Evolutionary conservation across 192 early-diverging fungal species (phyloP).

Genomic region (Coemansia biformis): DNA sequence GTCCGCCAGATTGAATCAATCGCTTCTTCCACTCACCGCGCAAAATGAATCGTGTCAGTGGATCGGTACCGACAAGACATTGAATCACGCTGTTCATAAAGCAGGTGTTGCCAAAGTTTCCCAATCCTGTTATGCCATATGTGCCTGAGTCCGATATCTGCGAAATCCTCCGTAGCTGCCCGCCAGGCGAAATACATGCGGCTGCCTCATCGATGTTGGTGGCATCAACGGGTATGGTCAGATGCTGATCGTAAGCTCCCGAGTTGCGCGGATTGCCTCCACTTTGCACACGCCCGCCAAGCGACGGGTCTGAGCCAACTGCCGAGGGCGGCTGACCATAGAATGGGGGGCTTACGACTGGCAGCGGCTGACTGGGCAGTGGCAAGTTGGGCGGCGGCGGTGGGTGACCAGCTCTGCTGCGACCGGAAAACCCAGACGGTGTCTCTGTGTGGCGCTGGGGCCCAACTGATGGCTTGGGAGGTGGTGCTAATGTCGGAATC

Average conservation of each 20-base stretch:
- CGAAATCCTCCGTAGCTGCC: conserved; percentile 3
- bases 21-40: conserved; percentile 53
- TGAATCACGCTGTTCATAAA: conserved; percentile 84
- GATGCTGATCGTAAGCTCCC: conserved; percentile 12
- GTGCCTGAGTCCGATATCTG: conserved; percentile 41
- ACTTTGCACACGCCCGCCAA: conserved; percentile 40
- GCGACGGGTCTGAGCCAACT: conserved; percentile 42
- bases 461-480: too few species aligned
- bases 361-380: neutral
- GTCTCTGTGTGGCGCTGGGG: too few species aligned
- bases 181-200: conserved; percentile 3
- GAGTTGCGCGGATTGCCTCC: conserved; percentile 38
- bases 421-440: too few species aligned
- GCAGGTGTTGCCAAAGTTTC: conserved; percentile 81
- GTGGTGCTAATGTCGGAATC: too few species aligned
- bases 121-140: conserved; percentile 66
- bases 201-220: neutral
- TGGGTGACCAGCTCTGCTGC: neutral
- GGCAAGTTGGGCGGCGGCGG: neutral
- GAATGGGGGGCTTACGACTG: conserved; percentile 8
- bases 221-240: too few species aligned
- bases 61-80: conserved; percentile 65
- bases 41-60: conserved; percentile 68
- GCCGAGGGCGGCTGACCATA: conserved; percentile 30
- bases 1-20: conserved; percentile 11